These are phyloP conservation scores for Tetracladium marchalianum DNA, from an alignment of 495 filamentous ascomycete genomes.

Conservation along the genomic window DNA sequence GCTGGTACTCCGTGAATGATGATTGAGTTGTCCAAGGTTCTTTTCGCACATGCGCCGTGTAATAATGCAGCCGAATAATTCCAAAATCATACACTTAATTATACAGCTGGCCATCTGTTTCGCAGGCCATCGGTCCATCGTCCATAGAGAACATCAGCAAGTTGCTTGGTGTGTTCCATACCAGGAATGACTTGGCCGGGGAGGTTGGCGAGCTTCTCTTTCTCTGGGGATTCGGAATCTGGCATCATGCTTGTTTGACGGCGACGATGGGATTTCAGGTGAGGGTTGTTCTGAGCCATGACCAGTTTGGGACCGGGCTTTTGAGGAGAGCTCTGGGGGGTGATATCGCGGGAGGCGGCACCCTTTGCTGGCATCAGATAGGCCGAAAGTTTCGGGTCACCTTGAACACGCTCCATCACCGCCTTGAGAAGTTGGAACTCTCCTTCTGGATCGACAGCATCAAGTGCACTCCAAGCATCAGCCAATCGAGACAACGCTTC, in stretches of 20 bases:
- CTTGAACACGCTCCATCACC: conserved; percentile 21
- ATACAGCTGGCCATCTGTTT: conserved; percentile 61
- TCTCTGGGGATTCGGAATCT: conserved; percentile 24
- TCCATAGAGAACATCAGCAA: conserved; percentile 82
- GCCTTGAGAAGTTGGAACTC: conserved; percentile 69
- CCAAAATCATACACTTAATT: conserved; percentile 4
- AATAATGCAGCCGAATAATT: no score
- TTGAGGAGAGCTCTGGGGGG: conserved; percentile 16
- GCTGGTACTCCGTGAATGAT: no score
- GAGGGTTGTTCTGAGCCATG: conserved; percentile 73
- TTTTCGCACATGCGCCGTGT: no score
- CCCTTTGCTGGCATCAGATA: conserved; percentile 28
- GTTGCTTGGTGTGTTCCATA: conserved; percentile 84
- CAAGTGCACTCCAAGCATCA: conserved; percentile 74
- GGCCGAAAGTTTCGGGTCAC: conserved; percentile 42
- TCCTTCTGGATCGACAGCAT: conserved; percentile 84
- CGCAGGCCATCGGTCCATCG: conserved; percentile 83
- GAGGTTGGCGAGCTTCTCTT: conserved; percentile 36
- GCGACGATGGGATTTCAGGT: conserved; percentile 66
- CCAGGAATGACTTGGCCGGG: conserved; percentile 47
- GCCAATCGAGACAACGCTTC: conserved; percentile 73
- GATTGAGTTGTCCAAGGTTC: no score
- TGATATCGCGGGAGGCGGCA: conserved; percentile 21
- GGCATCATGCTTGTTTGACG: conserved; percentile 50
- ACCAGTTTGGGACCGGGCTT: conserved; percentile 48